These are phyloP conservation scores for Nevesoporus exiguus DNA, from an alignment of 768 basidiomycete genomes.

Conservation along the genomic window DNA sequence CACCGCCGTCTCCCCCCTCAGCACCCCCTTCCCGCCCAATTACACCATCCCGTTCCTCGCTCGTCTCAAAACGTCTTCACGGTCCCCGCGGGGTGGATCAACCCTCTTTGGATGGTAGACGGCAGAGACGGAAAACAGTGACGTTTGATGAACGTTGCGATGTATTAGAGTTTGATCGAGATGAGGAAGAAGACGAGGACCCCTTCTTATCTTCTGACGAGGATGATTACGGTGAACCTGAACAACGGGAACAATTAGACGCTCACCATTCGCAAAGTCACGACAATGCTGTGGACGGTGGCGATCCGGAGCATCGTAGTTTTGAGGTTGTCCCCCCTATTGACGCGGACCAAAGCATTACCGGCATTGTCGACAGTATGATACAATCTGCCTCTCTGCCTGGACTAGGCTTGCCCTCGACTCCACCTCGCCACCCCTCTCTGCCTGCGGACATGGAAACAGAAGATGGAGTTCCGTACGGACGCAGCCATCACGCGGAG, in stretches of 20 bases:
- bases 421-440: constrained; percentile 35
- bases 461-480: constrained; percentile 62
- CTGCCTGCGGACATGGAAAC: constrained; percentile 55
- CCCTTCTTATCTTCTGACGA: constrained; percentile 43
- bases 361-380: constrained; percentile 70
- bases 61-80: constrained; percentile 69
- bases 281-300: neutral
- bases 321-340: constrained; percentile 45
- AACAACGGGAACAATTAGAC: constrained; percentile 13
- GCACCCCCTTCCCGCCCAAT: constrained; percentile 41
- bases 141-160: constrained; percentile 78
- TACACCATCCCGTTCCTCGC: constrained; percentile 52
- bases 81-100: constrained; percentile 64
- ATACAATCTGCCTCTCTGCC: constrained; percentile 37
- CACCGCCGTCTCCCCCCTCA: constrained; percentile 30
- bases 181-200: constrained; percentile 53
- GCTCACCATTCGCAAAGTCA: constrained; percentile 10
- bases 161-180: constrained; percentile 75
- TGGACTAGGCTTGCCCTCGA: constrained; percentile 29
- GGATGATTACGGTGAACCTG: constrained; percentile 25
- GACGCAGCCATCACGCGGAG: constrained; percentile 59
- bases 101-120: constrained; percentile 29
- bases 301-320: constrained; percentile 13
- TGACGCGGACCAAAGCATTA: constrained; percentile 54
- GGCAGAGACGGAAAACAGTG: constrained; percentile 70